phyloP scores from a whole-genome alignment of 768 basidiomycete genomes.

The Myochromella boudieri region DNA sequence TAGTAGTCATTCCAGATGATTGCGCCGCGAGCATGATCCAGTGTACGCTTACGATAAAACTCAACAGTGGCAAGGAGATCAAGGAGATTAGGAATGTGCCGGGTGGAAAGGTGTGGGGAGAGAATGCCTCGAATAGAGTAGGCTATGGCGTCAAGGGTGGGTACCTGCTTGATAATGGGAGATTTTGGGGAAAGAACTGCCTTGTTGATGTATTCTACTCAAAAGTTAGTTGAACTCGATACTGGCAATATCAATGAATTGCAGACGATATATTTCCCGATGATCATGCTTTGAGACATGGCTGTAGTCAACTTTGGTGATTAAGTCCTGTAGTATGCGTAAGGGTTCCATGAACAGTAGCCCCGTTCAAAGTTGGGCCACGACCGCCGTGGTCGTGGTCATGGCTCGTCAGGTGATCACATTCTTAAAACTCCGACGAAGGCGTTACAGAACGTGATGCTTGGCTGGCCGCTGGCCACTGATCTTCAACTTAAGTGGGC shows the following conservation, averaged over 20 bases:
- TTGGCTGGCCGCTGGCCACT: no score
- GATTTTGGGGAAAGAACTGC: constrained; percentile 24
- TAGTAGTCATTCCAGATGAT: constrained; percentile 28
- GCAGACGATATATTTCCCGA: constrained; percentile 17
- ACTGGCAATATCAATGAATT: background rate
- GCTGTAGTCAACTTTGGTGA: constrained; percentile 13
- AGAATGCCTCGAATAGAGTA: constrained; percentile 33
- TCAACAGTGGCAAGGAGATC: constrained; percentile 36
- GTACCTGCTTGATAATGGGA: constrained; percentile 19
- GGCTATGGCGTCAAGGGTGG: constrained; percentile 29
- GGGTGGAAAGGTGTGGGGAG: constrained; percentile 20
- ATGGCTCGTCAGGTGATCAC: no score
- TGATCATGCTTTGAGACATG: constrained; percentile 10
- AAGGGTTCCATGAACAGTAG: constrained; percentile 16
- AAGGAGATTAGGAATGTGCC: constrained; percentile 32
- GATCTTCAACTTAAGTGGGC: no score
- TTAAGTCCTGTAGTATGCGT: constrained; percentile 15
- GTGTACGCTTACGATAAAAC: constrained; percentile 29
- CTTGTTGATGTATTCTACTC: constrained; percentile 20
- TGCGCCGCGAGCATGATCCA: constrained; percentile 24
- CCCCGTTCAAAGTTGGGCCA: no score
- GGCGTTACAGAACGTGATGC: no score
- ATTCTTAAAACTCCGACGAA: no score
- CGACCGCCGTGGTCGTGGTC: no score
- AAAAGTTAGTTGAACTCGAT: constrained; percentile 1